Base-by-base conservation (phyloP, 2,329 filamentous ascomycete genomes). In the Periconia sp. region DNA sequence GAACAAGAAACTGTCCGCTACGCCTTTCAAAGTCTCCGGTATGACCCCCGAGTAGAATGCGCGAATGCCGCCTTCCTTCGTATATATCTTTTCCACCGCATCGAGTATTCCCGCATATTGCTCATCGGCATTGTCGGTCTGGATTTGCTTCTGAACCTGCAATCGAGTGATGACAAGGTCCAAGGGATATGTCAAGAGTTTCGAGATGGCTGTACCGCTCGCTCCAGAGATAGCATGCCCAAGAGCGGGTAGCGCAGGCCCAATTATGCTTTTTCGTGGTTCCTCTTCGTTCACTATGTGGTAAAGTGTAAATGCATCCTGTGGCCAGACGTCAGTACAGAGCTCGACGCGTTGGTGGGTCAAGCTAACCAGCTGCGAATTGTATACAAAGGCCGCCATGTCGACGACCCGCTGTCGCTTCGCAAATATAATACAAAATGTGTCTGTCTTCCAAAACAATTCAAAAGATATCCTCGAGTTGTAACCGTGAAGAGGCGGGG, bases 181-280 rank as follows among this genome's bases (percentile, higher is more conserved):
- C 53, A 96, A 82, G 1, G 92, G 92, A 69, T 96, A 95, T 6
- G 90, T 86, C 50, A 86, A 75, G 45, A 91, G 81, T 63, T 92
- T 93, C 11, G 91, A 90, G 55, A 93, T 82, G 15, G 90, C 88
- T 0, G 90, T 89, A 35, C 91, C 91, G 0, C 86, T 78, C 6
- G 90, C 89, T 48, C 92, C 92, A 3, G 91, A 91, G 31, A 90
- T 74, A 50, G 90, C 92, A 77, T 96, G 91, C 43, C 90, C 89
- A 9, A 96, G 78, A 33, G 91, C 90, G 47, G 90, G 88, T 5
- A 94, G 74, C 0, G 79, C 79, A 19, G 82, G 79, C 2, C 77
- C 76, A 45, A 69, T 54, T 8, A 56, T 42, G 44, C 66, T 61
- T n/a, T 56, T 53, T 8, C 65, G 63, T n/a, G 33, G 33, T 15